Base-by-base conservation (phyloP, 768 basidiomycete genomes). In the Hygrophoropsis aurantiaca region DNA sequence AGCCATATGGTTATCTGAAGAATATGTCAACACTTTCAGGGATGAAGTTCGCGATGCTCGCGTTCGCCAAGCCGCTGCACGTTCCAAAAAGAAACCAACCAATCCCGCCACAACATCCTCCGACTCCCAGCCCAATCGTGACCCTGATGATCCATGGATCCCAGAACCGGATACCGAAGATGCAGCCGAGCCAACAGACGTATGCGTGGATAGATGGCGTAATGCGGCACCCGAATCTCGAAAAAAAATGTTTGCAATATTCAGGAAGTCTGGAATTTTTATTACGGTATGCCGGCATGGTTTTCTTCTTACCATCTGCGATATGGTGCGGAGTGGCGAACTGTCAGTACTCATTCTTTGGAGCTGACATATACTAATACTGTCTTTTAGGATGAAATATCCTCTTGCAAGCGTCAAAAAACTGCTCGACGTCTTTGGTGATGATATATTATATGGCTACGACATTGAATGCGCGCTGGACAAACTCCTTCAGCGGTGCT, bases 381-480 rank as follows among this genome's bases (percentile, higher is more conserved):
- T n/a, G n/a, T n/a, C n/a, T n/a, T n/a, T n/a, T 25, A 59, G 55
- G 16, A 41, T 35, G 11, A 59, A 58, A 40, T 59, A 58, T 42
- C 54, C 43, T 1, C 46, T 56, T 11, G 47, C 66, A 11, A 47
- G 54, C 13, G 27, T 66, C 8, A 45, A 53, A 4, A 58, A 57
- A 27, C 46, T 58, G 9, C 52, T 70, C 6, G 47, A 62, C n/a
- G n/a, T n/a, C n/a, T n/a, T n/a, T n/a, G n/a, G n/a, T n/a, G n/a
- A n/a, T n/a, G n/a, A n/a, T n/a, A n/a, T n/a, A n/a, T n/a, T n/a
- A n/a, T n/a, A n/a, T n/a, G n/a, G n/a, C n/a, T 47, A 40, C 21
- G 19, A 67, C 45, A 64, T 68, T 38, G 64, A 62, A 3, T 66
- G 66, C 49, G 50, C 33, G 5, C 63, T 67, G 32, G 26, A 24